Conservation (phyloP, 805 yeast genomes). For the Starmera dryadoides region DNA sequence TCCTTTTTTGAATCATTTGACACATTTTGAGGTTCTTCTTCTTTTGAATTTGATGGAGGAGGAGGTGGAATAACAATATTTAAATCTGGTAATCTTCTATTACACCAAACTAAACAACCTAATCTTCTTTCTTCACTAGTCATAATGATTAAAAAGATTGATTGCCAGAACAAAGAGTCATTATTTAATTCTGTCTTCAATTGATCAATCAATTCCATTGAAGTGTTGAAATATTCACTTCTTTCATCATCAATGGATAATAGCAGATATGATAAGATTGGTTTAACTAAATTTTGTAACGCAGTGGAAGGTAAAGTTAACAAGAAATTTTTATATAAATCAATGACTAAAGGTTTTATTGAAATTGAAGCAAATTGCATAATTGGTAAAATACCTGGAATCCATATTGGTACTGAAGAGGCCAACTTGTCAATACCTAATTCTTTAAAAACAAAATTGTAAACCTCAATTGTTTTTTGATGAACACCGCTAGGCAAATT, state of each 20-base stretch:
- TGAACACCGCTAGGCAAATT: constrained; percentile 93
- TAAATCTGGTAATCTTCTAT: constrained; percentile 57
- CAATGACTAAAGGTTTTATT: constrained; percentile 72
- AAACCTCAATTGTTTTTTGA: constrained; percentile 75
- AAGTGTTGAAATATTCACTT: constrained; percentile 67
- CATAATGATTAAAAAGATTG: constrained; percentile 65
- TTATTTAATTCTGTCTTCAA: constrained; percentile 51
- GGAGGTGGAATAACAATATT: constrained; percentile 23
- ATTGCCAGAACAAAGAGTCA: constrained; percentile 82
- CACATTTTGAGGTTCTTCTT: constrained; percentile 11
- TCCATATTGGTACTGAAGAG: constrained; percentile 62
- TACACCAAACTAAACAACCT: constrained; percentile 79
- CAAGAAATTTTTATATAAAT: constrained; percentile 49
- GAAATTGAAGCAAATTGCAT: constrained; percentile 85
- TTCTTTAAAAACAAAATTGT: constrained; percentile 59
- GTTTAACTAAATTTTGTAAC: constrained; percentile 52
- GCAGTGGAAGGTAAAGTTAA: constrained; percentile 41
- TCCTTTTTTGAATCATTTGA: constrained; percentile 5
- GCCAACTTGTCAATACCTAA: constrained; percentile 51
- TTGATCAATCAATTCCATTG: constrained; percentile 51
- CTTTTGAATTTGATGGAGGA: constrained; percentile 2
- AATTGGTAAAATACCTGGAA: constrained; percentile 88
- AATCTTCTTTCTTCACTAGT: constrained; percentile 72
- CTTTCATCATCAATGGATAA: constrained; percentile 93
- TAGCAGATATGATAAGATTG: constrained; percentile 65